phyloP scores from a whole-genome alignment of 352 stramenopile species.

The Thraustochytrium sp. region DNA sequence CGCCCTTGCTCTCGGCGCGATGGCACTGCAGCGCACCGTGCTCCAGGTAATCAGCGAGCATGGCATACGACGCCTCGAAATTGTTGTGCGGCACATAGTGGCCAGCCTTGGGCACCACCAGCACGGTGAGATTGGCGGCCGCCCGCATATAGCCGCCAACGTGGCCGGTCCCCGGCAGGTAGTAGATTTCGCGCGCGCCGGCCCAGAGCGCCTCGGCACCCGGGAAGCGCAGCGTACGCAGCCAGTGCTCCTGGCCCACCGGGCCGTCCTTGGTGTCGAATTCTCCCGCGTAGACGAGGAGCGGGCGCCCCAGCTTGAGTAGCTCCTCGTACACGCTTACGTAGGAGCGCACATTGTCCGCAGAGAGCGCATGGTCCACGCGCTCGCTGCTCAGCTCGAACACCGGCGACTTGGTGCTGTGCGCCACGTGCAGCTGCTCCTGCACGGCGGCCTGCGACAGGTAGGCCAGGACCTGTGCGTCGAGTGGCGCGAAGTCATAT shows the following conservation, averaged over 20 bases:
- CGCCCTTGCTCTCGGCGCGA: neutral
- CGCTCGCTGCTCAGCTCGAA: constrained; percentile 1
- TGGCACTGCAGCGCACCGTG: neutral
- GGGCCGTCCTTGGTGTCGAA: constrained; percentile 34
- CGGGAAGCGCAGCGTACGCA: neutral
- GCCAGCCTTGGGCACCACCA: constrained; percentile 13
- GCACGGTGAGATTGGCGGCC: neutral
- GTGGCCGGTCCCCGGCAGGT: neutral
- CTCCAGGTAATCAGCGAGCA: constrained; percentile 8
- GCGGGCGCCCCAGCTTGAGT: neutral
- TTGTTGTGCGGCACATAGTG: constrained; percentile 38
- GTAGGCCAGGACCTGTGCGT: neutral
- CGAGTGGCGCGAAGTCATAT: neutral
- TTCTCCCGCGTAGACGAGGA: constrained; percentile 19
- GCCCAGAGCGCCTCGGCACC: neutral
- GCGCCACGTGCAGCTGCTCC: neutral
- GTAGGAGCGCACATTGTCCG: neutral
- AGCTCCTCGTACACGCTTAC: neutral
- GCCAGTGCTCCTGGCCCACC: neutral
- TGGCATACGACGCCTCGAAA: neutral
- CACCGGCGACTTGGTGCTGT: constrained; percentile 12
- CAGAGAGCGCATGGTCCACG: neutral
- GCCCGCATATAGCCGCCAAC: constrained; percentile 7
- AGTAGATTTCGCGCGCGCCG: neutral
- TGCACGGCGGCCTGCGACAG: neutral